Conservation (phyloP, 352 stramenopile genomes). For the Globisporangium recalcitrans region DNA sequence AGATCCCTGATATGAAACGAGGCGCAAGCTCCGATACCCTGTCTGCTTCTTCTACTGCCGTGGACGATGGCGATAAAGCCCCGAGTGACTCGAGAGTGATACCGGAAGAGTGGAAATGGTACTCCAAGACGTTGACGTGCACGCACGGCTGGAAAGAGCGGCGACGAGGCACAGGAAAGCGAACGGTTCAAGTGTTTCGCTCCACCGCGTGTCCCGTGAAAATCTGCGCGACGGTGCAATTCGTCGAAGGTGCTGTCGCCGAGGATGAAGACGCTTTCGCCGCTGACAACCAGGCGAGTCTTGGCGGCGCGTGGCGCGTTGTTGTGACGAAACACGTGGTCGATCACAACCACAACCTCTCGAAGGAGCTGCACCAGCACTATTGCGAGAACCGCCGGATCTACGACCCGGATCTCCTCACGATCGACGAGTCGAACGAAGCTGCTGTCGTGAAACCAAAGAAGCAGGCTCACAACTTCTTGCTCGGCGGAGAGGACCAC, state of each 20-base stretch:
- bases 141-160: conserved; percentile 83
- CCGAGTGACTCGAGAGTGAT: conserved; percentile 32
- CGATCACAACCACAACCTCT: conserved; percentile 82
- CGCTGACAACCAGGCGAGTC: background rate
- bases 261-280: background rate
- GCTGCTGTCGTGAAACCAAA: conserved; percentile 23
- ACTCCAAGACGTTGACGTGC: conserved; percentile 76
- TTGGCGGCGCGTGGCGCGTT: conserved; percentile 41
- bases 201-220: conserved; percentile 72
- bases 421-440: conserved; percentile 45
- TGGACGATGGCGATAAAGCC: background rate
- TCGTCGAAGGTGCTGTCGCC: conserved; percentile 18
- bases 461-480: conserved; percentile 6
- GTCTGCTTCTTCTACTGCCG: background rate
- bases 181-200: conserved; percentile 50
- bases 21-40: background rate
- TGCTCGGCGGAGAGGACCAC: background rate
- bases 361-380: conserved; percentile 60
- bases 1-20: conserved; percentile 49
- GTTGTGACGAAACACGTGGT: conserved; percentile 73
- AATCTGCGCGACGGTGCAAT: conserved; percentile 75
- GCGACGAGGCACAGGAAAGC: conserved; percentile 57
- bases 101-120: conserved; percentile 69
- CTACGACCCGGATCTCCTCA: conserved; percentile 64
- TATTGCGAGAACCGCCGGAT: conserved; percentile 78